These are phyloP conservation scores for Iberis pinnata DNA, from an alignment of 345 rosid species.

Conservation along the genomic window DNA sequence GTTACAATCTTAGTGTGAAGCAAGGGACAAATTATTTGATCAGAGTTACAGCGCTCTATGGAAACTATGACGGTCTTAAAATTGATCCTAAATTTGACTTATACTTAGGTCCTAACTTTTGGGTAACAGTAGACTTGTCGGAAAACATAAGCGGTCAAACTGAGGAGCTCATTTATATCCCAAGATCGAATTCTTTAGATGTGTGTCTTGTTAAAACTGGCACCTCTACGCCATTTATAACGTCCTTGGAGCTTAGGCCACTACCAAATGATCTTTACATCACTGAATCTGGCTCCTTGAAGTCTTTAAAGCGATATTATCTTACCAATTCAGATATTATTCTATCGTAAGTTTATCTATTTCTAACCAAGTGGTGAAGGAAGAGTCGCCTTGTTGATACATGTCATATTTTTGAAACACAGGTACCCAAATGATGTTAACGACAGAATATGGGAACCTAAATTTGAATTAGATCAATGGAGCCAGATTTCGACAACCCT, in stretches of 20 bases:
- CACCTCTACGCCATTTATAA: slow-evolving; percentile 18
- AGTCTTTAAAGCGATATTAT: neutral
- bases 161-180: slow-evolving; percentile 30
- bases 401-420: too few relatives aligned
- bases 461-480: slow-evolving; percentile 3
- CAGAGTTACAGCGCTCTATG: slow-evolving; percentile 21
- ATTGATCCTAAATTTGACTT: slow-evolving; percentile 26
- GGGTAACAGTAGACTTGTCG: slow-evolving; percentile 22
- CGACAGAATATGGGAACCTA: slow-evolving; percentile 23
- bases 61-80: slow-evolving; percentile 26
- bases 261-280: neutral
- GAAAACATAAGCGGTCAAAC: neutral
- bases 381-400: too few relatives aligned
- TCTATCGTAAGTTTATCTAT: slow-evolving; percentile 1
- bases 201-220: slow-evolving; percentile 36
- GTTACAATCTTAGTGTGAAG: slow-evolving; percentile 25
- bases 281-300: slow-evolving; percentile 21
- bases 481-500: slow-evolving; percentile 10
- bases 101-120: slow-evolving; percentile 27
- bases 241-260: slow-evolving; percentile 17
- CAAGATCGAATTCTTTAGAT: slow-evolving; percentile 1
- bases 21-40: slow-evolving; percentile 29
- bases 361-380: too few relatives aligned
- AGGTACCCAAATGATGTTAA: slow-evolving; percentile 25
- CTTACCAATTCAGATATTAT: neutral